Base-by-base conservation (phyloP, 2,329 filamentous ascomycete species). In the Fusarium ambrosium region DNA sequence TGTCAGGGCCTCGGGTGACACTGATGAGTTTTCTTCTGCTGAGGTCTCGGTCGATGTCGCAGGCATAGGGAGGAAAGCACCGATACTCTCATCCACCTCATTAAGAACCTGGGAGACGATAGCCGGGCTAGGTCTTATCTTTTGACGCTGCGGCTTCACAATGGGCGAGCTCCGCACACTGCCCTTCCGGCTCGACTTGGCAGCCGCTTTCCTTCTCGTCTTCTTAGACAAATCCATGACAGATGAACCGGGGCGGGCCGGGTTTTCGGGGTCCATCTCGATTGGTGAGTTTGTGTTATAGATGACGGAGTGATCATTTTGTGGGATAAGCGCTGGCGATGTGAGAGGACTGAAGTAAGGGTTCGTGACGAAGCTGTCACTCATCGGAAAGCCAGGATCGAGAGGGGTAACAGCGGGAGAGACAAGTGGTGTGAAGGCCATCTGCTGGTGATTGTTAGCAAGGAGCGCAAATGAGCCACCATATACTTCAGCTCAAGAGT, bases 391-490 rank as follows among this genome's bases (percentile, higher is more conserved):
- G 73, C 92, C 91, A 48, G 90, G 87, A 79, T 95, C 94, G 61
- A 95, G 87, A 24, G 94, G 94, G 2, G 94, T 95, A 51, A 96
- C 93, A 6, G 93, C 94, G n/a, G 94, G 94, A 20, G 94, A 95
- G 13, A 94, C 93, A 34, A 96, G 87, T 1, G 94, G 94, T 3
- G 94, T 96, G 80, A 95, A 95, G 11, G 91, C 87, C 89, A 94
- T 91, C 90, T 93, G 78, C 32, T 22, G 75, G 71, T 80, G 74
- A 36, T 58, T 32, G 61, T 62, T 58, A 79, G 77, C 56, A 69
- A 56, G 22, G 18, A 41, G 36, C 36, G 29, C 14, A 24, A 9
- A 9, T 4, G 37, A 64, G 43, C 10, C 6, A 34, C 27, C 13
- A 8, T 9, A 20, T 34, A 55, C 14, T 36, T 24, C 36, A 41